Conservation (phyloP, 352 stramenopile genomes). For the Phytophthora meadii region DNA sequence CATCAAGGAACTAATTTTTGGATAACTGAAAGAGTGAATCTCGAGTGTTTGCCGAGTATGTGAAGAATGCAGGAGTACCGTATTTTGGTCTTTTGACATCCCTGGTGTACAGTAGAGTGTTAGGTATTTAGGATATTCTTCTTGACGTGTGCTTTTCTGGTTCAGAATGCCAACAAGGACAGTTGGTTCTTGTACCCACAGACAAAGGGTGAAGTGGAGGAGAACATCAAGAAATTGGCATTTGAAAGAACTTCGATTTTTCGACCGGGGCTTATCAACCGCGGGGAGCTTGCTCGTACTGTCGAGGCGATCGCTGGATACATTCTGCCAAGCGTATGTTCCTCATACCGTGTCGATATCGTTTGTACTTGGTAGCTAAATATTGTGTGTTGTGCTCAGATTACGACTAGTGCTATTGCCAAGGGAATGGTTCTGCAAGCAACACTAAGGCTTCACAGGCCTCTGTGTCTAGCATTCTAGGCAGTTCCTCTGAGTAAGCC, state of each 20-base stretch:
- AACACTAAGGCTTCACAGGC: no score
- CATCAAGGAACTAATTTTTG: conserved; percentile 8
- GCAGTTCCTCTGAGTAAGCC: no score
- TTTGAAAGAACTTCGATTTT: conserved; percentile 72
- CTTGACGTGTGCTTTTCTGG: conserved; percentile 34
- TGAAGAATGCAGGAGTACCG: conserved; percentile 46
- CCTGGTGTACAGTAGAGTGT: no score
- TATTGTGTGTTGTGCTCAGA: conserved; percentile 29
- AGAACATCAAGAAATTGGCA: conserved; percentile 56
- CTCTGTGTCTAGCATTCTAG: no score
- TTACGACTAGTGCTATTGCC: conserved; percentile 56
- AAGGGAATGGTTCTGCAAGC: conserved; percentile 52
- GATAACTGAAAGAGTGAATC: conserved; percentile 51
- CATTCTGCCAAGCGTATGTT: conserved; percentile 53
- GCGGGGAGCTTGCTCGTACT: conserved; percentile 54
- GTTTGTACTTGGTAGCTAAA: background rate
- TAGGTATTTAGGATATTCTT: background rate
- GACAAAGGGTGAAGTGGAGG: conserved; percentile 79
- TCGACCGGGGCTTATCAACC: conserved; percentile 62
- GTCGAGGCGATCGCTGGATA: conserved; percentile 56
- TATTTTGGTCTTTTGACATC: conserved; percentile 73
- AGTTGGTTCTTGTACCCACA: conserved; percentile 78
- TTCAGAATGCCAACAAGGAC: no score
- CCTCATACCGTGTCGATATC: background rate
- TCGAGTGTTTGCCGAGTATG: conserved; percentile 60